Evolutionary conservation across 2,329 filamentous ascomycete genomes (phyloP).

Genomic region (Trichoderma koningii): DNA sequence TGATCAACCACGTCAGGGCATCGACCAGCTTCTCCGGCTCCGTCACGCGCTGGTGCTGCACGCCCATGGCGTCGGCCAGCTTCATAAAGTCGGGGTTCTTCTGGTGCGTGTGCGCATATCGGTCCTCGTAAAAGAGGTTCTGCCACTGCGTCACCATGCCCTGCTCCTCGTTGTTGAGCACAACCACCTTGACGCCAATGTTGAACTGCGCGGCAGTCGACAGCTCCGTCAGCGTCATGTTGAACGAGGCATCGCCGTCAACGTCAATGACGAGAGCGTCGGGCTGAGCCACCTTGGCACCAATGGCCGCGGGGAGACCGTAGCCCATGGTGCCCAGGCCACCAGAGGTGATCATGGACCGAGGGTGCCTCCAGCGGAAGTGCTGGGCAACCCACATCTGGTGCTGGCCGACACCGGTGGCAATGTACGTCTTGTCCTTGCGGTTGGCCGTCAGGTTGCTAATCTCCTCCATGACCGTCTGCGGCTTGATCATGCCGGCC

Average conservation of each 20-base stretch:
- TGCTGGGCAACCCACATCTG: slow-evolving; percentile 99
- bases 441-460: slow-evolving; percentile 78
- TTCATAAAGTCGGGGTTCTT: slow-evolving; percentile 95
- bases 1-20: slow-evolving; percentile 83
- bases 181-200: slow-evolving; percentile 92
- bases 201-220: slow-evolving; percentile 93
- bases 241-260: slow-evolving; percentile 97
- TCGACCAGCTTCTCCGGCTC: slow-evolving; percentile 78
- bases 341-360: slow-evolving; percentile 94
- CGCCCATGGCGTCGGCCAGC: slow-evolving; percentile 85
- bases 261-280: slow-evolving; percentile 92
- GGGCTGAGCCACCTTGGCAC: slow-evolving; percentile 78
- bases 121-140: slow-evolving; percentile 93
- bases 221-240: slow-evolving; percentile 97
- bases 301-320: slow-evolving; percentile 91
- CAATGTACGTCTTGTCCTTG: slow-evolving; percentile 83
- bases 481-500: slow-evolving; percentile 86
- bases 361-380: slow-evolving; percentile 89
- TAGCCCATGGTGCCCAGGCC: slow-evolving; percentile 88
- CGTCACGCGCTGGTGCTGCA: slow-evolving; percentile 70
- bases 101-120: slow-evolving; percentile 90
- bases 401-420: slow-evolving; percentile 94
- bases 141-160: slow-evolving; percentile 99
- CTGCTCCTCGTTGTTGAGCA: slow-evolving; percentile 96
- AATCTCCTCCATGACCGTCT: slow-evolving; percentile 87